phyloP scores from a whole-genome alignment of 2,329 filamentous ascomycete genomes.

The Trichoderma atrobrunneum region DNA sequence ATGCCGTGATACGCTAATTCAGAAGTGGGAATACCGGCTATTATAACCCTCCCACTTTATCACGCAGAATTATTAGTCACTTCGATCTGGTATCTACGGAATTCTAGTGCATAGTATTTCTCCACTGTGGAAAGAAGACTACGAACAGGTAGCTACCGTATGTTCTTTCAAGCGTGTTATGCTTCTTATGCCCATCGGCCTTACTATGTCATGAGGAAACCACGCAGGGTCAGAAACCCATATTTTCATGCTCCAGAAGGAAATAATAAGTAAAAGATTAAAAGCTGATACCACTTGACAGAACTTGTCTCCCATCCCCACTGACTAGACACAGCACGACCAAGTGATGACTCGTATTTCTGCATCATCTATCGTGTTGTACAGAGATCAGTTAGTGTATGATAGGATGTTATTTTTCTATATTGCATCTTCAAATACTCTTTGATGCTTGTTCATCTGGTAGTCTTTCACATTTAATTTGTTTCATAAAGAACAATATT shows the following conservation, averaged over 20 bases:
- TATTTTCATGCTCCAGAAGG: background rate
- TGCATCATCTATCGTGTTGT: no score
- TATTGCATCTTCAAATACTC: background rate
- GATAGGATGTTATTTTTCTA: background rate
- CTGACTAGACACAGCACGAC: no score
- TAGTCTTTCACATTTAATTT: background rate
- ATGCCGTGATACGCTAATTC: background rate
- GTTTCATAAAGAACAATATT: background rate
- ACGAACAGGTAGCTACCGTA: background rate
- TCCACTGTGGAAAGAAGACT: background rate
- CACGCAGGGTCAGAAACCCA: background rate
- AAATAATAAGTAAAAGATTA: background rate
- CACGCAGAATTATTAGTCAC: background rate
- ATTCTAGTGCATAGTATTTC: background rate
- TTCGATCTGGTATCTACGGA: background rate
- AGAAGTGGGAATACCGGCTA: background rate
- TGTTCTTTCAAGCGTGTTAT: background rate
- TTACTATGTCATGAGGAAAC: background rate
- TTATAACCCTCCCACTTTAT: background rate
- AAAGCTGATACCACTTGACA: background rate
- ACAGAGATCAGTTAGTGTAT: no score
- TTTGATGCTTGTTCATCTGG: fast-evolving
- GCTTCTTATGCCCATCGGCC: background rate
- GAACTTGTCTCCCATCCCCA: background rate
- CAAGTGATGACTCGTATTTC: no score